Conservation (phyloP, 345 rosid genomes). For the Combretum micranthum region DNA sequence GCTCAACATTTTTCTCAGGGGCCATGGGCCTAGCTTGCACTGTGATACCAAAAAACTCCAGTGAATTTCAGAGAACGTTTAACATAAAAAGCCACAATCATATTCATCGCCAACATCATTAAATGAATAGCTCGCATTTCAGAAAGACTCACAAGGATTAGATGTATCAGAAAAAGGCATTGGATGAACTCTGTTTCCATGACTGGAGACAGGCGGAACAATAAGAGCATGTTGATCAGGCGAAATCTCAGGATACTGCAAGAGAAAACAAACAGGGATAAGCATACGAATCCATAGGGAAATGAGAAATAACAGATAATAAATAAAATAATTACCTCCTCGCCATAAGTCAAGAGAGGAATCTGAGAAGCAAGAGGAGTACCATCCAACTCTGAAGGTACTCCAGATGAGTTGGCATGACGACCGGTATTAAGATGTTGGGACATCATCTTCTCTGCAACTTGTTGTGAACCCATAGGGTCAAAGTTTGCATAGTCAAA, state of each 20-base stretch:
- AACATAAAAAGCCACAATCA: background rate
- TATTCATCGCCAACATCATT: background rate
- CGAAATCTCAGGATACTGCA: slow-evolving; percentile 73
- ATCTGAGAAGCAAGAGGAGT: slow-evolving; percentile 59
- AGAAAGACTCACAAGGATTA: slow-evolving; percentile 53
- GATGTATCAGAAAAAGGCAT: slow-evolving; percentile 61
- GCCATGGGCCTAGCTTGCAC: slow-evolving; percentile 92
- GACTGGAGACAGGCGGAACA: slow-evolving; percentile 61
- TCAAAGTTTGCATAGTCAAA: slow-evolving; percentile 55
- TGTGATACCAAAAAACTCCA: slow-evolving; percentile 21
- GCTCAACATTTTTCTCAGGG: slow-evolving; percentile 79
- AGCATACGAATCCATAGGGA: background rate
- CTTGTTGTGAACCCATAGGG: slow-evolving; percentile 51
- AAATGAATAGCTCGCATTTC: background rate
- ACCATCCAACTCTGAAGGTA: slow-evolving; percentile 56
- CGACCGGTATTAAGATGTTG: slow-evolving; percentile 33
- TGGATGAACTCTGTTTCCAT: slow-evolving; percentile 72
- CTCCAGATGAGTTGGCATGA: slow-evolving; percentile 27
- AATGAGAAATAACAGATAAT: slow-evolving; percentile 1
- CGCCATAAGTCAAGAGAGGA: slow-evolving; percentile 85
- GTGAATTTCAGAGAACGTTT: background rate
- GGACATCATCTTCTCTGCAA: slow-evolving; percentile 44
- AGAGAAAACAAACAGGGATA: slow-evolving; percentile 5
- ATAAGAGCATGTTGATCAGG: slow-evolving; percentile 88
- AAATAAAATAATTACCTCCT: slow-evolving; percentile 46